Evolutionary conservation across 75 land plant species (phyloP).

Genomic region (Azolla pinnata): DNA sequence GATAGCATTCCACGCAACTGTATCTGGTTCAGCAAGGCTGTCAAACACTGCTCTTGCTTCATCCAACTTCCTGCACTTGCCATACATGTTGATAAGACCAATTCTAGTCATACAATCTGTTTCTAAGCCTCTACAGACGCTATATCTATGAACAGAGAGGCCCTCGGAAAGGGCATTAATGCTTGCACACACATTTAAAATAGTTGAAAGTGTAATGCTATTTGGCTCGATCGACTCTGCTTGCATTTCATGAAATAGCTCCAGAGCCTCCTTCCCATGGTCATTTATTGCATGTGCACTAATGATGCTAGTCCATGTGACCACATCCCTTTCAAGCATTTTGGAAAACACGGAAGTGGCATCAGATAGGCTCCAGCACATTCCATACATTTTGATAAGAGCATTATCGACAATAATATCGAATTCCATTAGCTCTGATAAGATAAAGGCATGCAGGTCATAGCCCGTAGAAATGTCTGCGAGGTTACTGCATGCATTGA

Average conservation of each 20-base stretch:
- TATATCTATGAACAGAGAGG: slow-evolving; percentile 24
- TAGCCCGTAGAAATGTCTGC: slow-evolving; percentile 11
- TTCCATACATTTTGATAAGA: slow-evolving; percentile 41
- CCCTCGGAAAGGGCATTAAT: slow-evolving; percentile 25
- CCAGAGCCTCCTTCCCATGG: slow-evolving; percentile 31
- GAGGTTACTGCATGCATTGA: slow-evolving; percentile 27
- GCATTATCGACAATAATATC: slow-evolving; percentile 41
- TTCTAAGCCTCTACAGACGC: slow-evolving; percentile 26
- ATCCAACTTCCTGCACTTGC: slow-evolving; percentile 35
- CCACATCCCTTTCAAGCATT: slow-evolving; percentile 13
- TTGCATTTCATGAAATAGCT: slow-evolving; percentile 41
- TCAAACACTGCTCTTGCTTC: slow-evolving; percentile 23
- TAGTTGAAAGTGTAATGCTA: slow-evolving; percentile 22
- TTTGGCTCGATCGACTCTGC: slow-evolving; percentile 23
- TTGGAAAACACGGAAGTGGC: slow-evolving; percentile 16
- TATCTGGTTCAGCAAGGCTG: slow-evolving; percentile 17
- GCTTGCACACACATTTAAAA: slow-evolving; percentile 36
- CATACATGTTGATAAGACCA: slow-evolving; percentile 38
- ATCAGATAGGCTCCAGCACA: slow-evolving; percentile 20
- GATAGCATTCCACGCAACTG: slow-evolving; percentile 40
- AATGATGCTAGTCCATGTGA: slow-evolving; percentile 58
- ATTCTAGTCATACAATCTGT: slow-evolving; percentile 19
- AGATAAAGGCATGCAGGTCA: slow-evolving; percentile 23
- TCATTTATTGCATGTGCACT: slow-evolving; percentile 33
- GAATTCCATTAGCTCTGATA: slow-evolving; percentile 5